Evolutionary conservation across 306 rosid genomes (phyloP), one percentile per base, ranked within the genome.

Genomic region (Rubus parviflorus): DNA sequence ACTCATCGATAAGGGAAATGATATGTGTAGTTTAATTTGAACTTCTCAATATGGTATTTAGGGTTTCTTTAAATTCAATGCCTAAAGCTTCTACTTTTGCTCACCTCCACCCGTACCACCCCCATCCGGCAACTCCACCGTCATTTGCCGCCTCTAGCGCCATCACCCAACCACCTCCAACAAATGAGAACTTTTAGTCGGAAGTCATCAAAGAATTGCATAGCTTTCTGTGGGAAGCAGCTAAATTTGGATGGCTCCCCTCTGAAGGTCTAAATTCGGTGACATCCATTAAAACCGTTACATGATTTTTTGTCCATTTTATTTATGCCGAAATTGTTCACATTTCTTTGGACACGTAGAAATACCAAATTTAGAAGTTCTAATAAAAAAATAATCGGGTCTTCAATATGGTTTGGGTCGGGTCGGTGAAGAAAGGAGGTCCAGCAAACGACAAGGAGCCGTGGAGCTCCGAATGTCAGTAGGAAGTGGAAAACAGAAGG

Each of bases 391-490:
- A 43, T 30, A 30, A 30, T 30, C 35, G 2, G 35, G 35, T 30
- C 35, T 30, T 30, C 35, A 30, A 0, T 64, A 15, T 23, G 30
- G 40, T 1, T 30, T 25, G 68, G 68, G 77, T 58, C 68, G 68
- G 68, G 67, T 23, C 40, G n/a, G 61, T 16, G 20, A 11, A 52
- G 40, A 9, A 43, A 6, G 51, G 52, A 72, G 37, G 75, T 6
- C n/a, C 22, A n/a, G 19, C 8, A 52, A 71, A 5, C 19, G 64
- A 38, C 53, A 42, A 10, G 51, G 22, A 22, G 42, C 17, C 54
- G 19, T 40, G 64, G 68, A 23, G 68, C 77, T 60, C 70, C 69
- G 78, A 45, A 51, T 60, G 58, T 42, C 30, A 5, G 45, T 38
- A 45, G 25, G 16, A 7, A 62, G 13, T 4, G 17, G 19, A 23